Conservation (phyloP, 345 rosid genomes). For the Litchi chinensis region DNA sequence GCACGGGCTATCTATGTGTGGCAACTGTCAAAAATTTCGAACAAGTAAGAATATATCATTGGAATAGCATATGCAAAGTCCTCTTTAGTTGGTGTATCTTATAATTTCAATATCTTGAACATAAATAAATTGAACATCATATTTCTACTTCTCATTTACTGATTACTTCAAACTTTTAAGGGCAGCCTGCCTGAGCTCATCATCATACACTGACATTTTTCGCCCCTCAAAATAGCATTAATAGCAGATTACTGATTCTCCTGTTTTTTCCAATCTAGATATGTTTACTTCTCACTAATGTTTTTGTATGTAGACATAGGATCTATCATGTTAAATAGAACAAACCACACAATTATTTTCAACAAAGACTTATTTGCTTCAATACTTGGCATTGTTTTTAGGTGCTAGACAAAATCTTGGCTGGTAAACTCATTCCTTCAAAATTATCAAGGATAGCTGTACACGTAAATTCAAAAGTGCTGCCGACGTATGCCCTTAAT, state of each 20-base stretch:
- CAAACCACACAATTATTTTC: not conserved
- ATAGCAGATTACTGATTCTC: not conserved
- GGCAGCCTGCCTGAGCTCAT: not conserved
- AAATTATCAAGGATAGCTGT: conserved; percentile 63
- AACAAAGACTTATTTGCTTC: conserved; percentile 3
- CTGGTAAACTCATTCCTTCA: conserved; percentile 48
- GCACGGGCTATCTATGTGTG: conserved; percentile 86
- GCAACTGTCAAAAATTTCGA: conserved; percentile 81
- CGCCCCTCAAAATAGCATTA: not conserved
- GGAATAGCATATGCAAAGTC: not conserved
- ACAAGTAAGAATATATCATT: conserved; percentile 47
- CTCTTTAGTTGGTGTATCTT: not conserved
- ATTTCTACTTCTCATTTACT: no score
- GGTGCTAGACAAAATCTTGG: conserved; percentile 79
- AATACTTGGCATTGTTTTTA: conserved; percentile 23
- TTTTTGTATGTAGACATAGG: not conserved
- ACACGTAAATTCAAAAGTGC: conserved; percentile 56
- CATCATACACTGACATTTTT: not conserved
- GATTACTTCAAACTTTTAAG: not conserved
- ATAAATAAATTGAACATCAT: not conserved
- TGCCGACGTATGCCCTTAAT: conserved; percentile 71
- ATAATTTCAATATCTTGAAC: not conserved
- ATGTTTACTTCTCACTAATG: no score
- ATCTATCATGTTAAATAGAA: not conserved
- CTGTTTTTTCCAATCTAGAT: not conserved